Evolutionary conservation across 345 rosid species (phyloP).

Genomic region (Linum trigynum): DNA sequence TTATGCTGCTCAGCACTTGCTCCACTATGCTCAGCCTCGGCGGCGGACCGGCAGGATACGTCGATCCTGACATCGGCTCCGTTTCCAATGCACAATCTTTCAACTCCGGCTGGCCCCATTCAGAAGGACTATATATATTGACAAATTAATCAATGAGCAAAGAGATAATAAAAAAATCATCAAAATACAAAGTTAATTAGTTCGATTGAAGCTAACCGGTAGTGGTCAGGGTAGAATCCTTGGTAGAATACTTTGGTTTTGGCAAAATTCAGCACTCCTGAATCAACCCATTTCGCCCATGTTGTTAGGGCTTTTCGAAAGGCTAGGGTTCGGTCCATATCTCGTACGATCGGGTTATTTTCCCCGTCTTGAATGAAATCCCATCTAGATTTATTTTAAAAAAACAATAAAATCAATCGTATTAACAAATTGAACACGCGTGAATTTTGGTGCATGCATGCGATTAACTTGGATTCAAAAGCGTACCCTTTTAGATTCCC

Average conservation of each 20-base stretch:
- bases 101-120: constrained; percentile 32
- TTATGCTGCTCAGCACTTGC: constrained; percentile 34
- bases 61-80: constrained; percentile 37
- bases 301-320: neutral
- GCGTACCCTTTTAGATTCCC: constrained; percentile 3
- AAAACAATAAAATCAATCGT: too few species aligned
- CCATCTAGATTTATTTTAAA: neutral
- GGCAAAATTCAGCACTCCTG: neutral
- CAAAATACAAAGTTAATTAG: neutral
- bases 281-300: constrained; percentile 1
- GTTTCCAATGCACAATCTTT: constrained; percentile 38
- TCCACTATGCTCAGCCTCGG: constrained; percentile 35
- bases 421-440: too few species aligned
- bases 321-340: neutral
- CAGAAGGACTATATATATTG: neutral
- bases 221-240: neutral
- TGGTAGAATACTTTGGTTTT: neutral
- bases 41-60: constrained; percentile 21
- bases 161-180: too few species aligned
- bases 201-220: neutral
- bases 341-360: neutral
- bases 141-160: too few species aligned
- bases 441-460: too few species aligned
- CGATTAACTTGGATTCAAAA: too few species aligned
- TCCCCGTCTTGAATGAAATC: neutral